A percentile compares a stretch with the other conserved stretches of the same genome.
phyloP scores from a whole-genome alignment of 2,329 filamentous ascomycete species.

The Knoxdaviesia proteae region DNA sequence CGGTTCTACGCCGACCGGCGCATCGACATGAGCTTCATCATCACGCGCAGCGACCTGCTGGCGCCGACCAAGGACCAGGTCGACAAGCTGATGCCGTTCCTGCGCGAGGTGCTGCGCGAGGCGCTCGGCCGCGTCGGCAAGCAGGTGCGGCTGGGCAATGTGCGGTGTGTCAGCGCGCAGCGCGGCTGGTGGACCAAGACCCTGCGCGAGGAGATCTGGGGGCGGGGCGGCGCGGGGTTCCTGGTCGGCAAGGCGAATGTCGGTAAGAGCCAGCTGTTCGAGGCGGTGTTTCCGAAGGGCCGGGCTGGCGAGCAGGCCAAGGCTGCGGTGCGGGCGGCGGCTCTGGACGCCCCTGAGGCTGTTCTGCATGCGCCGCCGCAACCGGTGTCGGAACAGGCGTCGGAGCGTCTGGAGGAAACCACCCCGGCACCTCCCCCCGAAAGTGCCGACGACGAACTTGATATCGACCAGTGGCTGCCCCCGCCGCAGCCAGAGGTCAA shows the following conservation, averaged over 20 bases:
- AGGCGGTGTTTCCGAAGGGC: conserved; percentile 67
- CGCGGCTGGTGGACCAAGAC: conserved; percentile 78
- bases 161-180: conserved; percentile 70
- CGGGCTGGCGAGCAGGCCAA: neutral
- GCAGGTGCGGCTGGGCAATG: conserved; percentile 66
- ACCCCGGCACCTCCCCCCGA: conserved; percentile 6
- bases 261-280: conserved; percentile 83
- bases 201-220: conserved; percentile 70
- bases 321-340: neutral
- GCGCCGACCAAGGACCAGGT: conserved; percentile 70
- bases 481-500: conserved; percentile 51
- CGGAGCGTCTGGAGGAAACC: neutral
- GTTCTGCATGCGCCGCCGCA: neutral
- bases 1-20: conserved; percentile 47
- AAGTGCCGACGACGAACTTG: conserved; percentile 9
- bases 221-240: conserved; percentile 73
- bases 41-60: conserved; percentile 72
- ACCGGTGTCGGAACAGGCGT: neutral
- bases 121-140: conserved; percentile 47
- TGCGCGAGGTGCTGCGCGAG: conserved; percentile 56
- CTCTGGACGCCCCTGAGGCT: neutral
- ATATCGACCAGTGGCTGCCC: conserved; percentile 45
- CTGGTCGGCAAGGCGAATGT: conserved; percentile 98
- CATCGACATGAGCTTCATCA: conserved; percentile 72
- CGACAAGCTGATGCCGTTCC: conserved; percentile 67